Evolutionary conservation across 2,329 filamentous ascomycete genomes (phyloP), one percentile per base, ranked within the genome.

Genomic region (Colletotrichum tanaceti): DNA sequence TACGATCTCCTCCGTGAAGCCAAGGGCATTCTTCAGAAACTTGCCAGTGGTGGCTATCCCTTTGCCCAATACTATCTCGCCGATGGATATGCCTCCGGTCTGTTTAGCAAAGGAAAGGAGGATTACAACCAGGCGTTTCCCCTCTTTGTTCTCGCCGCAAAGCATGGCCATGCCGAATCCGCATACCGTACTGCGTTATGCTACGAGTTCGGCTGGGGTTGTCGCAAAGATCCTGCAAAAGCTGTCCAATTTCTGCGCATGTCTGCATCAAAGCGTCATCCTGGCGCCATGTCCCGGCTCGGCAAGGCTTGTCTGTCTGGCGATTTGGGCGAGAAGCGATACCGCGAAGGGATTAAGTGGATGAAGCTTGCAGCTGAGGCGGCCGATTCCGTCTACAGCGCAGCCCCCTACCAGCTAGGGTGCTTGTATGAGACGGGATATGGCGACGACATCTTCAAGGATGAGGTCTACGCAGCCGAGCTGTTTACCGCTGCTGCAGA

Each of bases 151-250:
- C 89, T 96, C 18, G 96, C 96, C 10, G 95, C 93, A 75, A 99
- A 98, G 82, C 96, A 98, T 80, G 96, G 96, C 39, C 96, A 99
- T 79, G 94, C 96, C 55, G 96, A 99, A 82, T 96, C 96, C 65
- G 94, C 91, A 43, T 99, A 98, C 80, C 92, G 96, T 63, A 91
- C 95, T 60, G 96, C 92, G 18, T 85, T 99, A 64, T 98, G 94
- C 82, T 98, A 98, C 81, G 96, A 99, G 79, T 98, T 98, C 79
- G 96, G 94, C 71, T 99, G 96, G 96, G 96, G 96, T 47, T 97
- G 91, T 75, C 90, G 93, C 65, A 93, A 93, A 75, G 94, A 98
- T 75, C 91, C 92, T 65, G 89, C 91, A 58, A 98, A 98, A 80
- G 95, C 96, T 50, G 92, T 97, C 1, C 94, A 98, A 77, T 99